Evolutionary conservation across 2,329 filamentous ascomycete species (phyloP).

Genomic region (Colletotrichum somersetense): DNA sequence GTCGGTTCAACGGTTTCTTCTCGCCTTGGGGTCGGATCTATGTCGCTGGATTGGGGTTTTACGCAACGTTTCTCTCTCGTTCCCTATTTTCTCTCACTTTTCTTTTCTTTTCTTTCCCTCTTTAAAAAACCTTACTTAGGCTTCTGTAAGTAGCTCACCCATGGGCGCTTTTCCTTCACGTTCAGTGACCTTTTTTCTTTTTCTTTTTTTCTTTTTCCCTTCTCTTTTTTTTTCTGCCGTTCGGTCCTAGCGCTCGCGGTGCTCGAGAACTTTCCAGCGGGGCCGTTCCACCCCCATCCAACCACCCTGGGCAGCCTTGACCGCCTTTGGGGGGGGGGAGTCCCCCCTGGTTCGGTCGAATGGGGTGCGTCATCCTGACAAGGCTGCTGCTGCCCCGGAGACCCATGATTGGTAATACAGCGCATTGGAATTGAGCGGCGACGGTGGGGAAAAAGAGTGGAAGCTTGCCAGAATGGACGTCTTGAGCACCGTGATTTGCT

Average conservation of each 20-base stretch:
- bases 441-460: conserved; percentile 19
- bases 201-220: not conserved
- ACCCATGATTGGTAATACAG: conserved; percentile 40
- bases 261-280: conserved; percentile 31
- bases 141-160: not conserved
- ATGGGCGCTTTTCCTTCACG: not conserved
- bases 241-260: not conserved
- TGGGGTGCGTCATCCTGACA: conserved; percentile 35
- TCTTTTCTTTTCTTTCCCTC: not conserved
- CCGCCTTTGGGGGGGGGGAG: not conserved
- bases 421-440: conserved; percentile 35
- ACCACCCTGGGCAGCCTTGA: not conserved
- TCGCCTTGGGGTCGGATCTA: not conserved
- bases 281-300: not conserved
- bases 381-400: not conserved
- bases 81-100: not conserved
- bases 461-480: not conserved
- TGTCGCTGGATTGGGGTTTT: not conserved
- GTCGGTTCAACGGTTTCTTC: not conserved
- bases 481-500: conserved; percentile 12
- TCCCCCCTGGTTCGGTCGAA: not conserved
- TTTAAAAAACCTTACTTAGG: not conserved
- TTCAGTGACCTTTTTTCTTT: not conserved
- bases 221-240: not conserved
- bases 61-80: conserved; percentile 1